phyloP scores from a whole-genome alignment of 192 early-diverging fungal species.

The Coemansia sp. region DNA sequence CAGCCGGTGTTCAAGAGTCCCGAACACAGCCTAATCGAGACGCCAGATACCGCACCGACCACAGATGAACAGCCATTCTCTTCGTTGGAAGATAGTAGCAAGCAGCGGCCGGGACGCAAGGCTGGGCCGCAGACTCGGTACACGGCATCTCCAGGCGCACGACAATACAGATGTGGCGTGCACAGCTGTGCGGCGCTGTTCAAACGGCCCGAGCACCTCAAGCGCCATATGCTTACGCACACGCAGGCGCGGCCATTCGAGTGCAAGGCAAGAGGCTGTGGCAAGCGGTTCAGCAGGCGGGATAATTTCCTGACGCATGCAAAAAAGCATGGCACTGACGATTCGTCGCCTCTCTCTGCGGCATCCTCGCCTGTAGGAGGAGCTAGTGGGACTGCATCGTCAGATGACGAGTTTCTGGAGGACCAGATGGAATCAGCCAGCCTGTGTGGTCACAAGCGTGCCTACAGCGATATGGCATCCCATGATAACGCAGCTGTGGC shows the following conservation, averaged over 20 bases:
- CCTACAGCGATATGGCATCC: background rate
- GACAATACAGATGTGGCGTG: conserved; percentile 60
- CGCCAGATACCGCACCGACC: background rate
- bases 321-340: conserved; percentile 28
- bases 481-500: background rate
- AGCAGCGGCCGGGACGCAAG: conserved; percentile 48
- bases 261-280: conserved; percentile 69
- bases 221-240: conserved; percentile 84
- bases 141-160: conserved; percentile 30
- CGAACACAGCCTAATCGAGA: background rate
- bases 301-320: conserved; percentile 65
- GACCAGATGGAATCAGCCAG: background rate
- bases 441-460: background rate
- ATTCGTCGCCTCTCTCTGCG: background rate
- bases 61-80: background rate
- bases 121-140: conserved; percentile 25
- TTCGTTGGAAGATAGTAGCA: background rate
- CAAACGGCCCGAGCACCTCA: conserved; percentile 81
- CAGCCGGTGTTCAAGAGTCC: background rate
- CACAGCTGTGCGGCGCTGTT: conserved; percentile 69
- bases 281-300: conserved; percentile 80
- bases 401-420: background rate
- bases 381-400: background rate
- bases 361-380: conserved; percentile 8
- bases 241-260: conserved; percentile 84